Base-by-base conservation (phyloP, 768 basidiomycete species). In the Kondoa malvinella region DNA sequence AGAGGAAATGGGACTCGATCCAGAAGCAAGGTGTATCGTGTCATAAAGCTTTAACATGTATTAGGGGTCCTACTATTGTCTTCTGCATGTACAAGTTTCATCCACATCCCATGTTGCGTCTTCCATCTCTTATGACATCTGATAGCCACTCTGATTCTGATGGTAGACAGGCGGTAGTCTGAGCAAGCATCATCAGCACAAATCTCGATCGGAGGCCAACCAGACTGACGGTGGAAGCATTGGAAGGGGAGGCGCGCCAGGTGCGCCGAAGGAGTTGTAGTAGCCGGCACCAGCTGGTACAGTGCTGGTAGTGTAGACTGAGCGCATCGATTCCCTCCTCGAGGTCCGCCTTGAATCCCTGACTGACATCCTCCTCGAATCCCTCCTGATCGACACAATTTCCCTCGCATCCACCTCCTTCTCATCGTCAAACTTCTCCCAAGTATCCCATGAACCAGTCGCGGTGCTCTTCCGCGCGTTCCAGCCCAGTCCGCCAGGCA, bases 1-100 rank as follows among this genome's bases (percentile, higher is more conserved):
- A 25, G 77, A 80, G 68, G 86, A 85, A 72, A 73, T 88, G 33
- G 40, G 40, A 8, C 12, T 50, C 21, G 40, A 50, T 50, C 40
- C 40, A 8, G 40, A 50, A 8, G 40, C 40, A 50, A 50, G 21
- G 40, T 50, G 40, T 50, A 50, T 50, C 21, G 40, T 50, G 8
- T 50, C 40, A 8, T 50, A n/a, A n/a, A n/a, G n/a, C n/a, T n/a
- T n/a, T n/a, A n/a, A n/a, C n/a, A n/a, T n/a, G 40, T 50, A 50
- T 50, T 8, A 50, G 40, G 40, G 40, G 8, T 50, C 8, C 21
- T 50, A 50, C 40, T 50, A 21, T 50, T 8, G 12, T n/a, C n/a
- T n/a, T n/a, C n/a, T n/a, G n/a, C n/a, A n/a, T n/a, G n/a, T 50
- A 50, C 8, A 50, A 8, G 40, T 50, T 50, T 50, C 21, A 50